Base-by-base conservation (phyloP, 768 basidiomycete genomes). In the Lentinula raphanica region DNA sequence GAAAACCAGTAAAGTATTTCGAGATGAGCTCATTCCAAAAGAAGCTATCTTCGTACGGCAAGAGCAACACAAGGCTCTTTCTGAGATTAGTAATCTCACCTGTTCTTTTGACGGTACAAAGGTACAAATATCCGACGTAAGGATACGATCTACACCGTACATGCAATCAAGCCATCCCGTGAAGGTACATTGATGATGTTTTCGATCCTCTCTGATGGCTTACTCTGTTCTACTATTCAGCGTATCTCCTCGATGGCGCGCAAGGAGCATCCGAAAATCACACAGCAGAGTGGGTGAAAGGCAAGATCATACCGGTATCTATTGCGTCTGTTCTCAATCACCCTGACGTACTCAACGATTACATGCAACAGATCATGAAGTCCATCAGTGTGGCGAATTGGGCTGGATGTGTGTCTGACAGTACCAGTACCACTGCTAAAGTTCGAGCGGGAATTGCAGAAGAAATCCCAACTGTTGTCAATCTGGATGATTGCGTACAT, bases 121-220 rank as follows among this genome's bases (percentile, higher is more conserved):
- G n/a, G n/a, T n/a, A n/a, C n/a, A n/a, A n/a, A n/a, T 12, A 67
- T 62, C 17, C 60, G 60, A 1, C 25, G 39, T n/a, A 54, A 53
- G 11, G 25, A 67, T 25, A 64, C 67, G 1, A 55, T 67, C 15
- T 68, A 68, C 40, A 66, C 64, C 1, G 39, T 61, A 12, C 67
- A 67, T 54, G 49, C 61, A 27, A 68, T 62, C 35, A 63, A 2
- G 8, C 35, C 35, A 36, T 36, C 35, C 15, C 35, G 35, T 59
- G 0, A 58, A 58, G 6, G 42, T 23, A n/a, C 50, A 35, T 8
- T 9, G 38, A 1, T 15, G 15, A 36, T 36, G 15, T 36, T 36
- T 15, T 36, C 35, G n/a, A n/a, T n/a, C 35, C 35, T 36, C 15
- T 3, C 1, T 9, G 15, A 9, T 36, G 8, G 35, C 8, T 15